These are phyloP conservation scores for Globisporangium emineosum DNA, from an alignment of 352 stramenopile genomes.

Conservation along the genomic window DNA sequence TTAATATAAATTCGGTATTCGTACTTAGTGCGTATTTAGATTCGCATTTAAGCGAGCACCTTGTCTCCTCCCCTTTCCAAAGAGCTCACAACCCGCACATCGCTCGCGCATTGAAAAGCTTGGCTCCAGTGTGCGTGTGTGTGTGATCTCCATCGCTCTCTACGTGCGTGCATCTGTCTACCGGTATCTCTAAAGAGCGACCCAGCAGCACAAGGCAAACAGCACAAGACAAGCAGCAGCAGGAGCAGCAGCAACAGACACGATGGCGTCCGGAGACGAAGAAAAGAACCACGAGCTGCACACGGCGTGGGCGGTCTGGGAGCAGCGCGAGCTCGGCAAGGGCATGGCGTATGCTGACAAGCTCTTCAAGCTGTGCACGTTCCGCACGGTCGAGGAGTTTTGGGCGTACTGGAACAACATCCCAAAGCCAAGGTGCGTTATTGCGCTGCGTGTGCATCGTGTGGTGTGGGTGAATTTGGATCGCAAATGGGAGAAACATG, in stretches of 20 bases:
- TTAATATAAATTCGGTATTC: no score
- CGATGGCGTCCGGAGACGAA: constrained; percentile 43
- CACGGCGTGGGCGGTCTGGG: constrained; percentile 84
- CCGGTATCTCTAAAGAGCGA: constrained; percentile 2
- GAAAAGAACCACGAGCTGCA: constrained; percentile 74
- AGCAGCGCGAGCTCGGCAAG: constrained; percentile 77
- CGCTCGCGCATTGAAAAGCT: constrained; percentile 4
- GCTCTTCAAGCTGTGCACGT: constrained; percentile 86
- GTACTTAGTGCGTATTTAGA: background rate
- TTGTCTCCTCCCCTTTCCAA: background rate
- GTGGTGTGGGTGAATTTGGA: background rate
- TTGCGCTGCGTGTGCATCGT: background rate
- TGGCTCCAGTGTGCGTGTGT: background rate
- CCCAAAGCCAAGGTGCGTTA: constrained; percentile 72
- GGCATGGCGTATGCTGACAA: constrained; percentile 84
- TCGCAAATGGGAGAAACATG: background rate
- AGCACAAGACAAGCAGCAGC: background rate
- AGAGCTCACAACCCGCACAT: constrained; percentile 1
- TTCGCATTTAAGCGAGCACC: background rate
- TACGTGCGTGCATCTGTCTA: background rate
- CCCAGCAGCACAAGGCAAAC: background rate
- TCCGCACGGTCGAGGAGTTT: constrained; percentile 87
- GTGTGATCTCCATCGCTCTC: constrained; percentile 1
- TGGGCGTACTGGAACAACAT: constrained; percentile 92
- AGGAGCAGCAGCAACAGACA: constrained; percentile 3